Evolutionary conservation across 768 basidiomycete species (phyloP).

Genomic region (Boletus pseudo-olivaceus): DNA sequence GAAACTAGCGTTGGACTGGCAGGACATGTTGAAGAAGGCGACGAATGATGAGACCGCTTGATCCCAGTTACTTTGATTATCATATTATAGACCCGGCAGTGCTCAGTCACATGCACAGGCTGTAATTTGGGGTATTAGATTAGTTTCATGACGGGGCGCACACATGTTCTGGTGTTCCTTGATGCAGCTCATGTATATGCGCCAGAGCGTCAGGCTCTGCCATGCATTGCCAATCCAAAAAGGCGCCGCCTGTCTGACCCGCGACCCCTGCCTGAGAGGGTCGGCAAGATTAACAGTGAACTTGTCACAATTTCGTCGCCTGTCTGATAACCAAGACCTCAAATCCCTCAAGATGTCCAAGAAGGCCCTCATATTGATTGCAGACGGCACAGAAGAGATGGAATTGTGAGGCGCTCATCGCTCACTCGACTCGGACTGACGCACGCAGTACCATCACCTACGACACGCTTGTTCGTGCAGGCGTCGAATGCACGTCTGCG

Average conservation of each 20-base stretch:
- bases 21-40: constrained; percentile 71
- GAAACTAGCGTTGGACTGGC: constrained; percentile 77
- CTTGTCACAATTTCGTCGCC: background rate
- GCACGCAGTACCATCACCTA: constrained; percentile 67
- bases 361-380: constrained; percentile 65
- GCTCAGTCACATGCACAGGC: background rate
- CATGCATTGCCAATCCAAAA: background rate
- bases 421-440: background rate
- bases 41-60: constrained; percentile 43
- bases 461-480: constrained; percentile 78
- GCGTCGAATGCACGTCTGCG: constrained; percentile 62
- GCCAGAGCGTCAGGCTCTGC: background rate
- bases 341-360: constrained; percentile 20
- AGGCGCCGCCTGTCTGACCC: background rate
- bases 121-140: background rate
- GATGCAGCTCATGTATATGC: background rate
- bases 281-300: background rate
- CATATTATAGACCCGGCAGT: background rate
- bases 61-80: background rate
- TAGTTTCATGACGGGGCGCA: background rate
- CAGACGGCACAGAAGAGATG: constrained; percentile 87
- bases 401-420: constrained; percentile 50
- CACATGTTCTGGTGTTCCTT: background rate
- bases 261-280: background rate
- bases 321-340: background rate